Conservation (phyloP, 352 stramenopile genomes). For the Pythium rhizo-oryzae region DNA sequence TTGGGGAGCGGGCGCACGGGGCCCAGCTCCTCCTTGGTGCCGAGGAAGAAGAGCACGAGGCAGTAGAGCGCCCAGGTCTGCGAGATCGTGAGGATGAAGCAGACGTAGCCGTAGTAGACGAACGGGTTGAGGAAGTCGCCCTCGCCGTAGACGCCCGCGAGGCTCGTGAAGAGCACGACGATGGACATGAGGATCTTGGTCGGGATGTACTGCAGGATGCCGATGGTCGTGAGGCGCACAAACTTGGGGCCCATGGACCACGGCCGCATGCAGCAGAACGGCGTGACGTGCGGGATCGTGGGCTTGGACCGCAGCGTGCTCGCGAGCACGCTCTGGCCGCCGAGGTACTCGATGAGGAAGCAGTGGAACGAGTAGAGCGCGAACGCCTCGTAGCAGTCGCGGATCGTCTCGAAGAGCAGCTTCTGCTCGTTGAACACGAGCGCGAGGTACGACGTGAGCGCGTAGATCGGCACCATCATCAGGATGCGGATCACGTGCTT, state of each 20-base stretch:
- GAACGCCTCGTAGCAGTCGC: conserved; percentile 93
- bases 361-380: conserved; percentile 93
- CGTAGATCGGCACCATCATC: conserved; percentile 87
- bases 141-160: conserved; percentile 89
- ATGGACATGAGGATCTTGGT: conserved; percentile 90
- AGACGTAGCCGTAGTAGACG: conserved; percentile 87
- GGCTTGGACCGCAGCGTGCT: conserved; percentile 86
- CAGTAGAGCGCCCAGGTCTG: conserved; percentile 92
- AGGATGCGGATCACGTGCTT: conserved; percentile 91
- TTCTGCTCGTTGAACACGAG: conserved; percentile 80
- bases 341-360: conserved; percentile 89
- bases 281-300: conserved; percentile 88
- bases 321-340: conserved; percentile 88
- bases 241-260: conserved; percentile 95
- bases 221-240: conserved; percentile 90
- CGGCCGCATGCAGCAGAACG: conserved; percentile 87
- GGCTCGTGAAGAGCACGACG: conserved; percentile 80
- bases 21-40: conserved; percentile 82
- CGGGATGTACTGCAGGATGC: conserved; percentile 93
- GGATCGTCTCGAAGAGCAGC: conserved; percentile 87
- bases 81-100: conserved; percentile 67
- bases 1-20: conserved; percentile 91
- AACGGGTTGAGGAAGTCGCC: conserved; percentile 88
- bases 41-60: conserved; percentile 91
- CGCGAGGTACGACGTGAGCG: conserved; percentile 79